phyloP scores from a whole-genome alignment of 805 yeast species.

The Barnettozyma pratensis region DNA sequence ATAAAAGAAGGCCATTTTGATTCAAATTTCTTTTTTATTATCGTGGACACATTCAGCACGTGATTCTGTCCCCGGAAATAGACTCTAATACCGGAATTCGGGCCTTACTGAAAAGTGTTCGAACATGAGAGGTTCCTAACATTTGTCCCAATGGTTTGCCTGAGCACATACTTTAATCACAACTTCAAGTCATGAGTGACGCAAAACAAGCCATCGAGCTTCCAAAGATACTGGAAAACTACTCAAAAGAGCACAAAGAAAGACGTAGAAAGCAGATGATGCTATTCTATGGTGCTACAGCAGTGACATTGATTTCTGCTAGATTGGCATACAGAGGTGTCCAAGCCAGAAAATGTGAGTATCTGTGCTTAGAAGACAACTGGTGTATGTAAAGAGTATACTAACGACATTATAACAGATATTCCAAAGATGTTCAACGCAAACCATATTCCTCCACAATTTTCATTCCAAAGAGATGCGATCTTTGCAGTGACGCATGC shows the following conservation, averaged over 20 bases:
- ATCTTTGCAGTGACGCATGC: conserved; percentile 81
- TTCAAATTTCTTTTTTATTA: no score
- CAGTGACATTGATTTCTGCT: conserved; percentile 65
- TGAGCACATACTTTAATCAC: background rate
- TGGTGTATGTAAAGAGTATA: background rate
- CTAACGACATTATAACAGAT: conserved; percentile 18
- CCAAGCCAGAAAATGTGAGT: conserved; percentile 53
- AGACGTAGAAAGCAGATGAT: conserved; percentile 71
- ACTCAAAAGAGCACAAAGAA: conserved; percentile 19
- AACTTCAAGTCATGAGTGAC: conserved; percentile 6
- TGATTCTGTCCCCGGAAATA: background rate
- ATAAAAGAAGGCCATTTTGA: background rate
- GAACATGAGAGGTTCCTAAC: no score
- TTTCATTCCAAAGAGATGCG: conserved; percentile 77
- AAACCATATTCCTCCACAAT: conserved; percentile 82
- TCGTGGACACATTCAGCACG: background rate
- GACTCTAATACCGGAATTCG: no score
- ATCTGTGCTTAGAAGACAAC: no score
- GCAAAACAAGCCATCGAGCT: conserved; percentile 3
- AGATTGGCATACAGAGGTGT: conserved; percentile 74
- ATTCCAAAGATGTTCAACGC: conserved; percentile 76
- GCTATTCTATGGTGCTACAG: conserved; percentile 66
- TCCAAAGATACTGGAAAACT: conserved; percentile 14
- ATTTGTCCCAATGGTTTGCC: no score
- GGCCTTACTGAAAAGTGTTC: no score